A percentile compares a stretch with the other conserved stretches of the same genome.
Conservation (phyloP, 805 yeast genomes). For the Myxozyma udenii region DNA sequence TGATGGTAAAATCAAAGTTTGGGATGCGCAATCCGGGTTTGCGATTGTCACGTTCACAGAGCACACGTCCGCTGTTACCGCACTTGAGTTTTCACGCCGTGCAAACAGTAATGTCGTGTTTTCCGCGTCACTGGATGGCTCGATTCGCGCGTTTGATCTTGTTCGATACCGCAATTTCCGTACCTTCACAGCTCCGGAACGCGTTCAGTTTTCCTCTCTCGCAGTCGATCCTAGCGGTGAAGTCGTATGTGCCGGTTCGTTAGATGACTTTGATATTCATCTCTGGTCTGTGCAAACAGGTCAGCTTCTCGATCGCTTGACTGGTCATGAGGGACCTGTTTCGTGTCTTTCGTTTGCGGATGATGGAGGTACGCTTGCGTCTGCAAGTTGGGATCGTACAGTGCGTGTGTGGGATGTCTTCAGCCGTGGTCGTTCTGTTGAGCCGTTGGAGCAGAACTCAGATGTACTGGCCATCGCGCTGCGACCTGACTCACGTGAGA, state of each 20-base stretch:
- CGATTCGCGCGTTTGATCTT: slow-evolving; percentile 96
- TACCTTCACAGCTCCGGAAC: slow-evolving; percentile 85
- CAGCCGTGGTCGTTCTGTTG: slow-evolving; percentile 80
- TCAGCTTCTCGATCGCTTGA: slow-evolving; percentile 77
- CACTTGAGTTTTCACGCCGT: slow-evolving; percentile 77
- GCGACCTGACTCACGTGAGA: slow-evolving; percentile 89
- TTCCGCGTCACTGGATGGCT: slow-evolving; percentile 90
- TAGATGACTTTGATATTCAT: slow-evolving; percentile 83
- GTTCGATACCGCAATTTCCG: slow-evolving; percentile 90
- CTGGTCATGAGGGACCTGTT: slow-evolving; percentile 96
- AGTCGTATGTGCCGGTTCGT: slow-evolving; percentile 90
- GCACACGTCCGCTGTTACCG: slow-evolving; percentile 85
- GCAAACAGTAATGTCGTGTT: slow-evolving; percentile 79
- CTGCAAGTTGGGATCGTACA: slow-evolving; percentile 96
- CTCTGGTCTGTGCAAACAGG: slow-evolving; percentile 98
- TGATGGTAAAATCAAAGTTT: slow-evolving; percentile 93
- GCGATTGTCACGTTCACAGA: slow-evolving; percentile 89
- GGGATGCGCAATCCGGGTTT: slow-evolving; percentile 93
- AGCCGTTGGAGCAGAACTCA: slow-evolving; percentile 79
- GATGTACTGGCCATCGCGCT: slow-evolving; percentile 81
- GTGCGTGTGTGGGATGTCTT: slow-evolving; percentile 90
- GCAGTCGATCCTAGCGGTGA: slow-evolving; percentile 98
- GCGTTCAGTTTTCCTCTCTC: slow-evolving; percentile 80
- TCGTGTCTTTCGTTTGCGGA: slow-evolving; percentile 81
- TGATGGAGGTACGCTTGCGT: slow-evolving; percentile 73